Evolutionary conservation across 208 protist species (phyloP), one percentile per base, ranked within the genome.

Genomic region (Trypanosoma grayi): DNA sequence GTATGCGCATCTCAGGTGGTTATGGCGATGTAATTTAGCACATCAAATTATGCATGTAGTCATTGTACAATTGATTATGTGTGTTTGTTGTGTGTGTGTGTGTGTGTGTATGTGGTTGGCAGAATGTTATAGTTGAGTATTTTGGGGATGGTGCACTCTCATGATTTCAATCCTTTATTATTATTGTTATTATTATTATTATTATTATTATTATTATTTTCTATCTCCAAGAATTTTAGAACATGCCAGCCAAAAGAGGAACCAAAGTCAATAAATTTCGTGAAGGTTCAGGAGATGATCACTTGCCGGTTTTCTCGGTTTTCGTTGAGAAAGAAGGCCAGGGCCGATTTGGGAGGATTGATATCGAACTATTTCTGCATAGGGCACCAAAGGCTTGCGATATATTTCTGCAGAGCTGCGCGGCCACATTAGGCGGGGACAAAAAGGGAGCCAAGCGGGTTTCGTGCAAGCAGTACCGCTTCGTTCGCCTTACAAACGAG

Each of bases 341-440:
- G 30, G 74, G 51, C 28, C n/a, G 53, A 46, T 60, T 55, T 70
- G 65, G 63, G 24, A 61, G 28, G 53, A 64, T 77, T 43, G 60
- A 66, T 39, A 20, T 75, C 28, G 68, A 79, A 47, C 45, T 77
- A 24, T 73, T 76, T 59, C 13, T 57, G 22, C 55, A 67, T 4
- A 77, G 76, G 8, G 57, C 67, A 24, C 88, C 88, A 3, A 94
- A 87, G 51, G 57, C 79, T 1, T 90, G 83, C 57, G 88, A 92
- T 36, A n/a, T 89, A 10, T 84, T 90, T 57, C 57, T 77, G 22
- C 75, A 79, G 51, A 85, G 75, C 28, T 81, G 68, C 50, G 48
- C 75, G 9, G 46, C 48, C 27, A 53, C 66, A 11, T 69, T 31
- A 27, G 56, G 46, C 11, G 79, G 51, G 5, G 88, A 88, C 33